A percentile compares a stretch with the other conserved stretches of the same genome.
These are phyloP conservation scores for Gnaphalium uliginosum DNA, from an alignment of 129 eudicot genomes.

Conservation along the genomic window DNA sequence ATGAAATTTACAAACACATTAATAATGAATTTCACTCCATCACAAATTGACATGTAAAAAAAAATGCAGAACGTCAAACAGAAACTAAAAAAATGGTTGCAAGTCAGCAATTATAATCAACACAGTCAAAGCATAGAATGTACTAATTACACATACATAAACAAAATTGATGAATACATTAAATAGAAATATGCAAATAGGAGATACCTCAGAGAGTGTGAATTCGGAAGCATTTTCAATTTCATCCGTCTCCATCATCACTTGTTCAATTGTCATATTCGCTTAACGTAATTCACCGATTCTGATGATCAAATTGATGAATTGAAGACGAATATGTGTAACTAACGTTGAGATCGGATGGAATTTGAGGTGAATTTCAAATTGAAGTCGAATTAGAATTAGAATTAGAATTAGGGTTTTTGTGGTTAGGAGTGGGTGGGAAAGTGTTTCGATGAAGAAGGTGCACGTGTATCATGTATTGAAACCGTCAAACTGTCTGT, in stretches of 20 bases:
- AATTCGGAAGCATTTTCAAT: background rate
- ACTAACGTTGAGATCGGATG: background rate
- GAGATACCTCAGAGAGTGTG: background rate
- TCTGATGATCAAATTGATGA: background rate
- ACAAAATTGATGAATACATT: too few relatives aligned
- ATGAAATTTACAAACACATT: too few relatives aligned
- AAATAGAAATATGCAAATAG: background rate
- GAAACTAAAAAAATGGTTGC: background rate
- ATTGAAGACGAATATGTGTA: background rate
- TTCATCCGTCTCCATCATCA: background rate
- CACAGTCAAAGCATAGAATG: background rate
- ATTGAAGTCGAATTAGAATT: too few relatives aligned
- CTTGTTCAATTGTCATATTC: background rate
- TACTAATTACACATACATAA: background rate
- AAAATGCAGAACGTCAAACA: too few relatives aligned
- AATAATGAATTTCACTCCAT: background rate
- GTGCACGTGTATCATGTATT: too few relatives aligned
- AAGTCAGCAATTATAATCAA: background rate
- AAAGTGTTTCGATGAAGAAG: too few relatives aligned
- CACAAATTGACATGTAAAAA: background rate
- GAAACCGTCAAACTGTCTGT: background rate
- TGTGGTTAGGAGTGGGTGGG: too few relatives aligned
- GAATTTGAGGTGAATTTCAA: background rate
- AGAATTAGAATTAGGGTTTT: too few relatives aligned
- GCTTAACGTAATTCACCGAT: background rate